Evolutionary conservation across 306 rosid species (phyloP).

Genomic region (Potentilla sterilis): DNA sequence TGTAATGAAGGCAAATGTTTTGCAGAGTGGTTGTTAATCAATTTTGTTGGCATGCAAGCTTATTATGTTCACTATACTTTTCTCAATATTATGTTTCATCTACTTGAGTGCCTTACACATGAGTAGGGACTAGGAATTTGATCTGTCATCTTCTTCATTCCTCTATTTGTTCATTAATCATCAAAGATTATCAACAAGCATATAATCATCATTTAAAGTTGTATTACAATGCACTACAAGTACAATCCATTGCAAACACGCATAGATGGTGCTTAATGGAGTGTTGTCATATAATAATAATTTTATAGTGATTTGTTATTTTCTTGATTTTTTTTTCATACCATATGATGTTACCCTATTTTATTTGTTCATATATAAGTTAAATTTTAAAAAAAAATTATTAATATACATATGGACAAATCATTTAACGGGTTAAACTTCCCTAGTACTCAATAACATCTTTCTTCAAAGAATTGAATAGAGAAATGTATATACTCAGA

Average conservation of each 20-base stretch:
- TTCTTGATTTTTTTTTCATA: background rate
- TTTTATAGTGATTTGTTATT: background rate
- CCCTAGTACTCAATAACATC: background rate
- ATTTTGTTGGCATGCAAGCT: background rate
- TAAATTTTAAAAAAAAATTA: background rate
- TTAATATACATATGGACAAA: background rate
- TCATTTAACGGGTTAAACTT: background rate
- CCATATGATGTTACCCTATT: background rate
- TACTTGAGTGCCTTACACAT: constrained; percentile 30
- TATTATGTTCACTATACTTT: constrained; percentile 27
- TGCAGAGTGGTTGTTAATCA: constrained; percentile 1
- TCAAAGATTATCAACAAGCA: background rate
- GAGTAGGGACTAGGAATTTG: constrained; percentile 21
- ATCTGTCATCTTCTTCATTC: constrained; percentile 26
- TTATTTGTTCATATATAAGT: background rate
- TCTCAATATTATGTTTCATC: constrained; percentile 21
- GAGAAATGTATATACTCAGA: background rate
- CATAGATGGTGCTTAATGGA: background rate
- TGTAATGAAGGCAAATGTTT: background rate
- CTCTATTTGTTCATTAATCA: background rate
- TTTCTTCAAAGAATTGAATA: background rate
- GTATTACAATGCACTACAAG: background rate
- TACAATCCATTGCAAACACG: background rate
- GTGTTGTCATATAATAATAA: background rate
- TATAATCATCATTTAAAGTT: background rate